Evolutionary conservation across 331 rosid species (phyloP), one percentile per base, ranked within the genome.

Genomic region (Ulmus americana): DNA sequence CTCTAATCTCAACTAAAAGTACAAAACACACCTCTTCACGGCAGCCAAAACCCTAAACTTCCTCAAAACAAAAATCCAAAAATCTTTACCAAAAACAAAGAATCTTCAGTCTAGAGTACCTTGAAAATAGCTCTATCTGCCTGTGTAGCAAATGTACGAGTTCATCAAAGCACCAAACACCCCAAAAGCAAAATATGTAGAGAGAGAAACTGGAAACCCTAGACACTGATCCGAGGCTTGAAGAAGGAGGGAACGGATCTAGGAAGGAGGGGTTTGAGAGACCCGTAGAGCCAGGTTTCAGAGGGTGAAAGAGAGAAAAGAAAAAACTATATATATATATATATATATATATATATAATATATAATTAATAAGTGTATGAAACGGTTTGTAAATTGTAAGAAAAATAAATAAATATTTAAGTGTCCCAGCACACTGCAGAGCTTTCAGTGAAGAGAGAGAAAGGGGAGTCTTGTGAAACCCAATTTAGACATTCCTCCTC

Each of bases 181-280:
- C 61, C 61, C 22, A 9, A 49, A 46, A 44, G 64, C 39, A 42
- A 28, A 35, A 43, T 8, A 18, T 16, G n/a, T 6, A 18, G 10
- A 38, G 46, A 11, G 3, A 63, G 45, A 59, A 68, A 38, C 43
- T 63, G 79, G 69, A 65, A 74, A 76, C 79, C 78, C 78, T 66
- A 79, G 67, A 56, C 64, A 74, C 15, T 49, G 68, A 73, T 67
- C 76, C 16, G 73, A 79, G 67, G 59, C 67, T 49, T 61, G 80
- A 48, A 74, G 80, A 82, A 22, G 44, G 66, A 79, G 76, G 81
- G 75, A 86, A 80, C 76, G 95, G 96, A 91, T 91, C 97, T 88
- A 82, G 85, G 88, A 85, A 83, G 71, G 67, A 71, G 53, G 59
- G 77, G 69, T 46, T 69, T 71, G 82, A 68, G 79, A 78, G 72